A percentile compares a stretch with the other conserved stretches of the same genome.
These are phyloP conservation scores for Naganishia sp. DNA, from an alignment of 1,284 basidiomycete species.

Conservation along the genomic window DNA sequence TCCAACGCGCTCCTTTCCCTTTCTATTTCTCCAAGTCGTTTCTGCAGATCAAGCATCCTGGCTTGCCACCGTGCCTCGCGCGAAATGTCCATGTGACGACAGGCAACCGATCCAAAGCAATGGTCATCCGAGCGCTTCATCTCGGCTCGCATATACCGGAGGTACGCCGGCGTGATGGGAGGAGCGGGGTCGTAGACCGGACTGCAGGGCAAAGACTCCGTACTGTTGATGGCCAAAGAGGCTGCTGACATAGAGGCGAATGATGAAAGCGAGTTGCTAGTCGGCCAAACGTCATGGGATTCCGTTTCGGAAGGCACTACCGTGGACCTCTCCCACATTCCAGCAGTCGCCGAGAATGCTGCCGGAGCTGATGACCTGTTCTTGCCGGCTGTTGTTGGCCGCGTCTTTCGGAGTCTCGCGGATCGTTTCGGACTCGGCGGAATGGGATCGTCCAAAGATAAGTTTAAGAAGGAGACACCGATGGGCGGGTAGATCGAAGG, in stretches of 20 bases:
- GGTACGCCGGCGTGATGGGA: slow-evolving; percentile 15
- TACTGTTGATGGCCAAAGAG: background rate
- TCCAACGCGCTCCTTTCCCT: background rate
- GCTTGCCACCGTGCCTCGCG: slow-evolving; percentile 22
- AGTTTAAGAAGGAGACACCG: slow-evolving; percentile 8
- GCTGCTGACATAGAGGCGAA: background rate
- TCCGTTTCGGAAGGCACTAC: background rate
- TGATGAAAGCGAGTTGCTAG: background rate
- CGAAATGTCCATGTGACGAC: slow-evolving; percentile 11
- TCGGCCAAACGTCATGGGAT: background rate
- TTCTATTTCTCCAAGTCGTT: background rate
- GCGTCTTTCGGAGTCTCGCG: background rate
- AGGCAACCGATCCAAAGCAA: slow-evolving; percentile 20
- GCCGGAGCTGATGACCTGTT: background rate
- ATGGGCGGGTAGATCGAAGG: background rate
- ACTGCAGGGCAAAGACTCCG: background rate
- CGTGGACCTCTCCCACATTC: background rate
- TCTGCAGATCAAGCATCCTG: slow-evolving; percentile 17
- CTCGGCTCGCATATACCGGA: slow-evolving; percentile 18
- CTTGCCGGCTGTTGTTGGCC: background rate
- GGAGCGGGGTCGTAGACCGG: slow-evolving; percentile 14
- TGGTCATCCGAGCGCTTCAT: slow-evolving; percentile 18
- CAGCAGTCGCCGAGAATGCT: background rate
- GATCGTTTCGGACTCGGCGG: background rate
- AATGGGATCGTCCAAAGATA: background rate